phyloP scores from a whole-genome alignment of 345 rosid species.

The Eucalyptus urophylla region DNA sequence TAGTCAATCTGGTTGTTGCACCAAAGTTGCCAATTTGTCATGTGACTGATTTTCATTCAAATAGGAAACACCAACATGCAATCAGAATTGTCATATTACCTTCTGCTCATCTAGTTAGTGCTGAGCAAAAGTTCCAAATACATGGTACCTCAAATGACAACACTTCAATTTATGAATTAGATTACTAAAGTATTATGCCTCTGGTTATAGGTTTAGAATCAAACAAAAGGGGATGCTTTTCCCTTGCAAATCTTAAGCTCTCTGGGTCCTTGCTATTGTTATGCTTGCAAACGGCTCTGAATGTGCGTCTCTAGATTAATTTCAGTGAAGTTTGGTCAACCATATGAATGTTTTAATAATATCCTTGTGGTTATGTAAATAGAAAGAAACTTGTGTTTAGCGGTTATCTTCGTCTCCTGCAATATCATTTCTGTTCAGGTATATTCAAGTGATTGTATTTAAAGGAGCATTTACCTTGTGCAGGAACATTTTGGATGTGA shows the following conservation, averaged over 20 bases:
- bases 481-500: constrained; percentile 87
- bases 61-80: neutral
- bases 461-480: neutral
- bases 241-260: neutral
- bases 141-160: neutral
- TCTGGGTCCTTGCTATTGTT: neutral
- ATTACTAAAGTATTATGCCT: neutral
- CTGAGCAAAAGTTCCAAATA: neutral
- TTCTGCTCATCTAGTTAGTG: neutral
- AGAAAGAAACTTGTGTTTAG: neutral
- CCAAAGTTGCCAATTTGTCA: neutral
- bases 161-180: neutral
- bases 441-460: neutral
- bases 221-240: neutral
- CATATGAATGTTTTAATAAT: neutral
- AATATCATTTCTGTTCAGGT: neutral
- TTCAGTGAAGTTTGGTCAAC: neutral
- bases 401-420: neutral
- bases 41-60: neutral
- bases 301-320: neutral
- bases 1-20: neutral
- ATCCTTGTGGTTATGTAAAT: neutral
- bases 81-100: neutral
- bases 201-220: neutral
- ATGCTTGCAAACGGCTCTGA: neutral